Conservation (phyloP, 345 rosid genomes). For the Dovyalis caffra region DNA sequence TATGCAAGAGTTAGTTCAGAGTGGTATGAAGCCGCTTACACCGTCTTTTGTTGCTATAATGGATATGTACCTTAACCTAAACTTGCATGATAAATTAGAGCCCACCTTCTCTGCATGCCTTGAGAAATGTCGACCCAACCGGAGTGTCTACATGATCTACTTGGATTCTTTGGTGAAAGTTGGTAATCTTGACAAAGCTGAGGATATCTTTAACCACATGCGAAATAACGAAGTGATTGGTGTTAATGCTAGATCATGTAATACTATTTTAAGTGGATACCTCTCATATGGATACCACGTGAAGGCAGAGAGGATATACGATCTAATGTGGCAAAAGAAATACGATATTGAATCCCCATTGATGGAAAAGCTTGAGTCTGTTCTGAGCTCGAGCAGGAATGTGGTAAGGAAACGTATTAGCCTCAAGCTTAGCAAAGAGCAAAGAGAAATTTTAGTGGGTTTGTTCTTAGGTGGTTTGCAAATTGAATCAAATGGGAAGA, state of each 20-base stretch:
- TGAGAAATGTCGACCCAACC: slow-evolving; percentile 60
- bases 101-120: slow-evolving; percentile 53
- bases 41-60: slow-evolving; percentile 58
- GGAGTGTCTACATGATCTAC: slow-evolving; percentile 57
- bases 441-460: slow-evolving; percentile 79
- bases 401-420: slow-evolving; percentile 51
- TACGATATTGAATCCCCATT: slow-evolving; percentile 51
- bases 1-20: slow-evolving; percentile 56
- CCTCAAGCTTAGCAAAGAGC: slow-evolving; percentile 72
- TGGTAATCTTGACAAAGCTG: slow-evolving; percentile 60
- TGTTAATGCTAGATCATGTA: slow-evolving; percentile 61
- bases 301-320: slow-evolving; percentile 64
- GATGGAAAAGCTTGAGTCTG: slow-evolving; percentile 61
- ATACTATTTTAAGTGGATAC: slow-evolving; percentile 53
- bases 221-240: slow-evolving; percentile 42
- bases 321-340: slow-evolving; percentile 65
- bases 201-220: slow-evolving; percentile 62
- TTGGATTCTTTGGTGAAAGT: slow-evolving; percentile 61
- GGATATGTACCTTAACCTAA: slow-evolving; percentile 52
- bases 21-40: slow-evolving; percentile 64
- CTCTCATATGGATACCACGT: slow-evolving; percentile 50
- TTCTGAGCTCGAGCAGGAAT: slow-evolving; percentile 55
- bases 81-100: slow-evolving; percentile 56
- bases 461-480: slow-evolving; percentile 79
- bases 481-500: slow-evolving; percentile 65